phyloP scores from a whole-genome alignment of 129 eudicot species.

The Rutidosis leptorrhynchoides region DNA sequence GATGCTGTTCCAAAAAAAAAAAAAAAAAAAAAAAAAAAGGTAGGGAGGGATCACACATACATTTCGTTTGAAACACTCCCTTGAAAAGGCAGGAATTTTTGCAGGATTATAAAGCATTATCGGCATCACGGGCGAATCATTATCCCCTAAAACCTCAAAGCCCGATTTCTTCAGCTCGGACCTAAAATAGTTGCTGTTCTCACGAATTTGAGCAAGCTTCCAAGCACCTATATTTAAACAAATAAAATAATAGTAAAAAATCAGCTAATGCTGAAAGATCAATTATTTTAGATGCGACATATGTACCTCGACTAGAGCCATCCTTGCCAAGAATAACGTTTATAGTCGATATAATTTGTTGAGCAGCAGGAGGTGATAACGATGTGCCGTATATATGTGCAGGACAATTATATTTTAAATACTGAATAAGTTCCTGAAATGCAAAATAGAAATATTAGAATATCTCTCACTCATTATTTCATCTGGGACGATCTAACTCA shows the following conservation, averaged over 20 bases:
- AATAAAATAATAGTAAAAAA: slow-evolving; percentile 11
- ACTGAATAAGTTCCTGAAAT: slow-evolving; percentile 80
- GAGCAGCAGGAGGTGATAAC: slow-evolving; percentile 96
- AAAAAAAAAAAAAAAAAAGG: no score
- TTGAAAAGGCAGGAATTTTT: slow-evolving; percentile 94
- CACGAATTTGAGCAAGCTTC: slow-evolving; percentile 90
- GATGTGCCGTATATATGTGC: slow-evolving; percentile 95
- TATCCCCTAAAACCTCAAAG: slow-evolving; percentile 95
- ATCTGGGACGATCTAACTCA: neutral
- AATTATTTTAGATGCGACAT: neutral
- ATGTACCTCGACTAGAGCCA: slow-evolving; percentile 89
- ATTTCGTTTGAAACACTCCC: slow-evolving; percentile 89
- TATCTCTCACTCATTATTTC: neutral
- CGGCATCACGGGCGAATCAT: slow-evolving; percentile 96
- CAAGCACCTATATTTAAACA: slow-evolving; percentile 61
- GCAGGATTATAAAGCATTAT: slow-evolving; percentile 97
- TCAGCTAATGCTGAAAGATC: neutral
- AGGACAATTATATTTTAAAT: slow-evolving; percentile 72
- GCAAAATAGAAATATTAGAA: neutral
- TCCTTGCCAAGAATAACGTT: slow-evolving; percentile 91
- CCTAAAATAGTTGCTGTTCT: slow-evolving; percentile 92
- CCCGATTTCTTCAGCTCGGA: slow-evolving; percentile 96
- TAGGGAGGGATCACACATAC: slow-evolving; percentile 32
- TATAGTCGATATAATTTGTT: slow-evolving; percentile 86
- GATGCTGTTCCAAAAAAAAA: no score